phyloP scores from a whole-genome alignment of 1,284 basidiomycete species.

The Ceratobasidium theobromae region DNA sequence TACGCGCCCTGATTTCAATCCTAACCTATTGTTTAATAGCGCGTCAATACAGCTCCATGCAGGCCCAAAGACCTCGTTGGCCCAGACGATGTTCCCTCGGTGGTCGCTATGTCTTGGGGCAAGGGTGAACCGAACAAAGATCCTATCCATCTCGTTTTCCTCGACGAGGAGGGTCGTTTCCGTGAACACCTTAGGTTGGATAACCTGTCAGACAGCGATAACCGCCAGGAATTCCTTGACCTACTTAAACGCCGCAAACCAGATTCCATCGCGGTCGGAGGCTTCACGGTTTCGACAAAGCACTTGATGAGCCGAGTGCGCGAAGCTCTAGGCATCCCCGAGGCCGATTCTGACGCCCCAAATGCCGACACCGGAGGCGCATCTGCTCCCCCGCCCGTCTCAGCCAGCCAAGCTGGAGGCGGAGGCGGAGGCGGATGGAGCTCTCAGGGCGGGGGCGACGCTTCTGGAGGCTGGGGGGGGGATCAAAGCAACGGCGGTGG shows the following conservation, averaged over 20 bases:
- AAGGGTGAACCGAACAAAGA: conserved; percentile 92
- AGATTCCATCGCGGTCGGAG: conserved; percentile 87
- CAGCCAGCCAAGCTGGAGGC: not conserved
- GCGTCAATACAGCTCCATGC: conserved; percentile 60
- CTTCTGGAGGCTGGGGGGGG: conserved; percentile 10
- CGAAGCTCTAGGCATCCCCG: conserved; percentile 35
- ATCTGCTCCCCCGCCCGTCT: not conserved
- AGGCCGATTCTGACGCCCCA: conserved; percentile 20
- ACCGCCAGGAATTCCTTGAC: conserved; percentile 74
- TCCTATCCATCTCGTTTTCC: conserved; percentile 79
- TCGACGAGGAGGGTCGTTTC: conserved; percentile 87
- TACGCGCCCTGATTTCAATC: not conserved
- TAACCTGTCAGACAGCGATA: conserved; percentile 72
- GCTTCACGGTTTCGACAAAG: conserved; percentile 80
- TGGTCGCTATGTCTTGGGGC: conserved; percentile 93
- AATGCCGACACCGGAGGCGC: conserved; percentile 20
- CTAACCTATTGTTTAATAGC: no score
- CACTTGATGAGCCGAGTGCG: conserved; percentile 70
- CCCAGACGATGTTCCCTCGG: conserved; percentile 70
- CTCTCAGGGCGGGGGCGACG: not conserved
- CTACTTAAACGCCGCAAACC: conserved; percentile 81
- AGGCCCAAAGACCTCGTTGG: conserved; percentile 43
- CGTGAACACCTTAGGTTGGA: conserved; percentile 89
- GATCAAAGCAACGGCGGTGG: conserved; percentile 2
- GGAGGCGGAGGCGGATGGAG: conserved; percentile 23